These are phyloP conservation scores for Pseudozyma pruni DNA, from an alignment of 1,284 basidiomycete genomes.

Conservation along the genomic window DNA sequence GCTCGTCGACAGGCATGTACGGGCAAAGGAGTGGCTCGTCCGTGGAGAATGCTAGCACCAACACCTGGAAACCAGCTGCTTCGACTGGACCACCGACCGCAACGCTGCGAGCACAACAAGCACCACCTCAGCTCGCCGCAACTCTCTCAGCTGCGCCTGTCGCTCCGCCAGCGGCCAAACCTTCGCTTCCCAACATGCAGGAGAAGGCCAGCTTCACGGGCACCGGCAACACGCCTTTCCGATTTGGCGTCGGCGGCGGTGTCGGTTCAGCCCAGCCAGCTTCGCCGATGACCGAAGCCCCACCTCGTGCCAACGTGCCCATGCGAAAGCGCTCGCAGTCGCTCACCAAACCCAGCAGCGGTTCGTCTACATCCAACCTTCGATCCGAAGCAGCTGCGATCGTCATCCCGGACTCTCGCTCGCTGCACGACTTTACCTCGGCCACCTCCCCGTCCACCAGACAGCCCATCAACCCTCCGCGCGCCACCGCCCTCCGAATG, in stretches of 20 bases:
- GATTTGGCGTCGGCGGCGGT: constrained; percentile 60
- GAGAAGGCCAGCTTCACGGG: constrained; percentile 59
- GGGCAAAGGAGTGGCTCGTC: constrained; percentile 5
- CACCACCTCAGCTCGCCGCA: constrained; percentile 4
- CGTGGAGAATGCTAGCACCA: constrained; percentile 9
- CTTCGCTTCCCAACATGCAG: constrained; percentile 3
- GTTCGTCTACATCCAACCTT: background rate
- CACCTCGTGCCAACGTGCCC: constrained; percentile 6
- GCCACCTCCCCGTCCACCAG: background rate
- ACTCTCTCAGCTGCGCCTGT: constrained; percentile 1
- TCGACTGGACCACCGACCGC: background rate
- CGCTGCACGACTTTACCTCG: constrained; percentile 13
- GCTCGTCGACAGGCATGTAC: constrained; percentile 12
- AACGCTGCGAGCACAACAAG: constrained; percentile 19
- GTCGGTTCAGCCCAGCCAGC: constrained; percentile 6
- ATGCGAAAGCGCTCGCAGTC: constrained; percentile 38
- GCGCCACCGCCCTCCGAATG: constrained; percentile 6
- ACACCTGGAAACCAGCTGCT: constrained; percentile 18
- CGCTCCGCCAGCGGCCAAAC: constrained; percentile 15
- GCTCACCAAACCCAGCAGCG: constrained; percentile 23
- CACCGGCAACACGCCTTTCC: constrained; percentile 60
- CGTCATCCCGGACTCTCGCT: constrained; percentile 24
- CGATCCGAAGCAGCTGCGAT: constrained; percentile 3
- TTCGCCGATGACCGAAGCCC: constrained; percentile 9
- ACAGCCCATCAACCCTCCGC: background rate